Evolutionary conservation across 2,329 filamentous ascomycete genomes (phyloP).

Genomic region (Exophiala sp.): DNA sequence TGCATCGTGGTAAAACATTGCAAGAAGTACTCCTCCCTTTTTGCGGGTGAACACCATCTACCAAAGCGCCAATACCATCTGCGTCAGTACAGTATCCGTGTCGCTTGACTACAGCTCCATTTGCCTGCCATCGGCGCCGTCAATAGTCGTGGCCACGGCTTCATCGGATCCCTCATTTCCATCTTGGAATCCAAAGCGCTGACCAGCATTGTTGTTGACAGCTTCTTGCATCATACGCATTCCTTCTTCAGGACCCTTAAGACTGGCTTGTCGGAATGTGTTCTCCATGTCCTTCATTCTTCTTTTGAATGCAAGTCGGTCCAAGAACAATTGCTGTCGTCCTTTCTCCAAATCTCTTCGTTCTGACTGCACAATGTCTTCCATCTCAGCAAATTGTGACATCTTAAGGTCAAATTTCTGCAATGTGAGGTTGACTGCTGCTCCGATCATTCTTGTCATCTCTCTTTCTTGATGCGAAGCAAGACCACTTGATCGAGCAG

Average conservation of each 20-base stretch:
- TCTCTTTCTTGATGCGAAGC: conserved; percentile 96
- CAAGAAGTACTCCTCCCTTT: background rate
- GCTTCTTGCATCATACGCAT: conserved; percentile 26
- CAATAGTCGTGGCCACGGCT: background rate
- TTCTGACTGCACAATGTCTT: conserved; percentile 85
- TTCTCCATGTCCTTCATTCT: conserved; percentile 81
- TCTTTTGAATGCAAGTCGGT: conserved; percentile 84
- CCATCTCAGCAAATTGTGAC: conserved; percentile 94
- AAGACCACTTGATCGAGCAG: conserved; percentile 79
- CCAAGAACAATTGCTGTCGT: conserved; percentile 88
- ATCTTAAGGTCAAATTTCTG: conserved; percentile 96
- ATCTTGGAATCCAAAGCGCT: conserved; percentile 18
- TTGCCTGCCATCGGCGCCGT: background rate
- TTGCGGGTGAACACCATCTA: background rate
- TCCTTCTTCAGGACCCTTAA: conserved; percentile 43
- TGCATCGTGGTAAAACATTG: background rate
- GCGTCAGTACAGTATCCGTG: no score
- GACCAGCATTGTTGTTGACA: conserved; percentile 11
- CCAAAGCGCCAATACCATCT: background rate
- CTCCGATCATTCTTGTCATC: conserved; percentile 88
- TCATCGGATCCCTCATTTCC: conserved; percentile 1
- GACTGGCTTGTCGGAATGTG: conserved; percentile 50
- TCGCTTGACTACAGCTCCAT: background rate
- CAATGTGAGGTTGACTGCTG: conserved; percentile 87
- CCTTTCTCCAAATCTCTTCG: conserved; percentile 87